Evolutionary conservation across 1,284 basidiomycete species (phyloP), one percentile per base, ranked within the genome.

Genomic region (Wolfiporia cocos): DNA sequence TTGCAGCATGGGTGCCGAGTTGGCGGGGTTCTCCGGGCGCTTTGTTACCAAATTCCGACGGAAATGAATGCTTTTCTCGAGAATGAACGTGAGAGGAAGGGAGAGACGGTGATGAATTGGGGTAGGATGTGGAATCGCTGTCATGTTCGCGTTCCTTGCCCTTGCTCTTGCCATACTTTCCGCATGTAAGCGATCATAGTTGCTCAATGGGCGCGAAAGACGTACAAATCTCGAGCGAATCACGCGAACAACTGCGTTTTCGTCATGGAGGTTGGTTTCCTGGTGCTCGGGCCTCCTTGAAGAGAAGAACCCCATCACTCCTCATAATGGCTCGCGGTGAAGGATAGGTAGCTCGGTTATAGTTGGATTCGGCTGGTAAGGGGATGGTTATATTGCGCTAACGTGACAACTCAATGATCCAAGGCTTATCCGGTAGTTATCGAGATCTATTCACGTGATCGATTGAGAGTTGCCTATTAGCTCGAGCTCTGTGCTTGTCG

Each of bases 211-310:
- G 14, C 38, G 37, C 34, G 47, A 47, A 48, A 45, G 39, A 42
- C 81, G 58, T 59, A 86, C 84, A 55, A 86, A 82, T 65, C 81
- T 71, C 51, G 84, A 83, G 54, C 84, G 81, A 49, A 86, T 77
- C 56, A 80, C 75, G 48, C 74, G 69, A 39, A 79, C 73, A 52
- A 79, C 73, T 33, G 76, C 69, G 56, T 61, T 67, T 53, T 72
- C 69, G 43, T 55, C 47, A 35, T 48, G 40, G 29, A 52, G 37
- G 24, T 45, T 39, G 36, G 46, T 43, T 29, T 59, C 53, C 38
- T 58, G 47, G 39, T 56, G 53, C 42, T 65, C 57, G 44, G 62
- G 39, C 53, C 62, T 64, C 53, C 66, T 55, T 44, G 64, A 65
- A 48, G 66, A 67, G 55, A 69, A 69, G 54, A 69, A 68, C 45